Evolutionary conservation across 495 filamentous ascomycete genomes (phyloP).

Genomic region (Penicillium lagena): DNA sequence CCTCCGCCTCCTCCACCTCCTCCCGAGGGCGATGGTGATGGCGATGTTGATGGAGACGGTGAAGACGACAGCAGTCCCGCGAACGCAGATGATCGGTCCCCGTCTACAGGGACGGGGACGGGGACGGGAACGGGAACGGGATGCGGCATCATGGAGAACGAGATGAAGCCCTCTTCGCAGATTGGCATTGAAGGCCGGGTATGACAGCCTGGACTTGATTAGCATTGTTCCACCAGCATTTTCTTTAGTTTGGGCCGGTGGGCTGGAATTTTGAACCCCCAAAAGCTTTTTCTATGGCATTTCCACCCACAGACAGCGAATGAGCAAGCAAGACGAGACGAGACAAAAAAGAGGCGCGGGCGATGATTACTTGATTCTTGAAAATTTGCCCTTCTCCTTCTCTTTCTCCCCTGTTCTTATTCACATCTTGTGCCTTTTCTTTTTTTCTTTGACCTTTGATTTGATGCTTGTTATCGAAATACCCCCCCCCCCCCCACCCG

Average conservation of each 20-base stretch:
- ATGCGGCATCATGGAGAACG: not conserved
- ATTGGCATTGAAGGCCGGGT: constrained; percentile 19
- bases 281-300: not conserved
- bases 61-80: constrained; percentile 2
- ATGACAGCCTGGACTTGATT: constrained; percentile 1
- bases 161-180: constrained; percentile 8
- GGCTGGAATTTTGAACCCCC: too few species aligned
- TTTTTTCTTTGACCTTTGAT: constrained; percentile 1
- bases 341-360: not conserved
- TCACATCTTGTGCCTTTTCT: constrained; percentile 1
- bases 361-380: constrained; percentile 1
- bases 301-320: constrained; percentile 5
- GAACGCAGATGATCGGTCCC: too few species aligned
- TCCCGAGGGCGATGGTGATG: constrained; percentile 14
- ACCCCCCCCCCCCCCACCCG: too few species aligned
- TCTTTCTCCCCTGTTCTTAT: not conserved
- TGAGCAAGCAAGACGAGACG: not conserved
- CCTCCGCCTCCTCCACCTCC: constrained; percentile 21
- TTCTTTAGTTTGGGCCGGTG: constrained; percentile 1
- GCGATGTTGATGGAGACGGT: constrained; percentile 15
- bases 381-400: constrained; percentile 6
- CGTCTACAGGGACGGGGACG: not conserved
- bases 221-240: not conserved
- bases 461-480: not conserved
- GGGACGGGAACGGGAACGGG: constrained; percentile 4